Percentiles rank a stretch among this genome's conserved stretches.
phyloP scores from a whole-genome alignment of 1,284 basidiomycete genomes.

The Melampsora americana region DNA sequence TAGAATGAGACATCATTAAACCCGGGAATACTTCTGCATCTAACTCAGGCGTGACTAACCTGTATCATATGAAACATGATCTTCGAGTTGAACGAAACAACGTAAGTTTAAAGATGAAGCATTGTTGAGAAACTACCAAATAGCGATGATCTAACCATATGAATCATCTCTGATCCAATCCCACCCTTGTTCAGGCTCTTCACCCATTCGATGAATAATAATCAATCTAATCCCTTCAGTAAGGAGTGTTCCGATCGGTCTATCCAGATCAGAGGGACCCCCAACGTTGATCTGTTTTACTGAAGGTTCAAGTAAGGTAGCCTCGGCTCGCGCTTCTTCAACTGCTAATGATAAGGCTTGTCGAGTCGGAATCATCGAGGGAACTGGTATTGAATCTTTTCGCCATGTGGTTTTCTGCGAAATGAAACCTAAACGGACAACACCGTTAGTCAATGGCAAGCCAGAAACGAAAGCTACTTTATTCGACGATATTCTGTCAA shows the following conservation, averaged over 20 bases:
- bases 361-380: conserved; percentile 32
- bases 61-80: conserved; percentile 31
- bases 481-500: neutral
- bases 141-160: conserved; percentile 6
- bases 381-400: conserved; percentile 26
- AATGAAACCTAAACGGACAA: conserved; percentile 9
- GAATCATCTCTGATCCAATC: conserved; percentile 37
- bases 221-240: conserved; percentile 16
- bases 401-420: conserved; percentile 28
- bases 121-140: neutral
- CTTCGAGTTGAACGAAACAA: neutral
- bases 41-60: neutral
- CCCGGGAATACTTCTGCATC: neutral
- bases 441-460: neutral
- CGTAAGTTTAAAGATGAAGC: neutral
- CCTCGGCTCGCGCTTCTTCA: conserved; percentile 8
- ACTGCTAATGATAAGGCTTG: conserved; percentile 6
- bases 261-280: conserved; percentile 12
- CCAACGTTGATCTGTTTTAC: conserved; percentile 16
- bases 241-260: conserved; percentile 18
- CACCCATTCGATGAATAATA: conserved; percentile 40
- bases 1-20: neutral
- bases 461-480: too few species aligned
- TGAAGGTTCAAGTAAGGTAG: neutral
- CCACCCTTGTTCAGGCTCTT: conserved; percentile 23